phyloP scores from a whole-genome alignment of 225 moss, liverwort and hornwort genomes.

The Lunularia cruciata region DNA sequence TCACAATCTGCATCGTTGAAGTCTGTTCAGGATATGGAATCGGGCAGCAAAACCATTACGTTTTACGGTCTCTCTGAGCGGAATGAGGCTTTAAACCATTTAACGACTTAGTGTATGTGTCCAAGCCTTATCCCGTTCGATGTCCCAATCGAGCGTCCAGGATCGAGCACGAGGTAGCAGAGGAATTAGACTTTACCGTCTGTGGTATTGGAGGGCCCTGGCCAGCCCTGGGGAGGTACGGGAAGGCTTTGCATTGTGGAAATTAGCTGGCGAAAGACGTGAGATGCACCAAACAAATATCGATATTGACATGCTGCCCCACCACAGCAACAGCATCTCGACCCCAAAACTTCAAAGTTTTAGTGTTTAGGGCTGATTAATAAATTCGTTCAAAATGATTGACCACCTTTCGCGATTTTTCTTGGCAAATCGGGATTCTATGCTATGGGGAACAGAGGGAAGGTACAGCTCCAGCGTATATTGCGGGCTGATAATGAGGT shows the following conservation, averaged over 20 bases:
- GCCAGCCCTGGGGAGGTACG: background rate
- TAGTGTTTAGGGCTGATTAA: background rate
- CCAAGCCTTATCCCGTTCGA: background rate
- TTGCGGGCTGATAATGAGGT: too few relatives aligned
- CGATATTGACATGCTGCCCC: background rate
- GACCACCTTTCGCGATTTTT: too few relatives aligned
- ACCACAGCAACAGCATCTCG: background rate
- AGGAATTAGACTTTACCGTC: background rate
- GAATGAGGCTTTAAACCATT: too few relatives aligned
- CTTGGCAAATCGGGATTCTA: background rate
- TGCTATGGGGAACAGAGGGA: background rate
- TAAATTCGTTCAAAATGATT: background rate
- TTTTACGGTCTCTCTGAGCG: too few relatives aligned
- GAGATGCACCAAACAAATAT: conserved; percentile 5
- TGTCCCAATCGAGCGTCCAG: background rate
- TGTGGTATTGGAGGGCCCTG: background rate
- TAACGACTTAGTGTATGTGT: too few relatives aligned
- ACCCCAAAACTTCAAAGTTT: background rate
- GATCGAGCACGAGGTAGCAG: background rate
- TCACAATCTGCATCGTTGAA: too few relatives aligned
- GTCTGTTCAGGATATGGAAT: too few relatives aligned
- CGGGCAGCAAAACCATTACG: too few relatives aligned
- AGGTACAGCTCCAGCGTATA: too few relatives aligned
- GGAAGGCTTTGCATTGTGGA: conserved; percentile 1
- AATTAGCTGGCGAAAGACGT: conserved; percentile 8